Percentiles rank a stretch among this genome's conserved stretches.
Conservation (phyloP, 768 basidiomycete species). For the Kwoniella mangroviensis region DNA sequence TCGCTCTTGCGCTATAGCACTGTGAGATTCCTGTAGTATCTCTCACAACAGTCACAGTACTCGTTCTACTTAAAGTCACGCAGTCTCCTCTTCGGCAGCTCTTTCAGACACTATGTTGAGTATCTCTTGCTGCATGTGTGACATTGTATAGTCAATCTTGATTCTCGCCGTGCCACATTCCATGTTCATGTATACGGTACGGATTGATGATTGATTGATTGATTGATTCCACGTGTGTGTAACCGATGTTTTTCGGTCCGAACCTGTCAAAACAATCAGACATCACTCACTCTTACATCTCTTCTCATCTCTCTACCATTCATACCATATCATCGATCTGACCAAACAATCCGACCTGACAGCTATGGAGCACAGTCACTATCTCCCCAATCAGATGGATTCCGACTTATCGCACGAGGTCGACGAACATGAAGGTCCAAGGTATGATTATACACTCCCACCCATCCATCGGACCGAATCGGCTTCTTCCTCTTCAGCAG, state of each 20-base stretch:
- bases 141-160: too few relatives aligned
- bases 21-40: too few relatives aligned
- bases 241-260: not conserved
- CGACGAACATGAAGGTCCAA: not conserved
- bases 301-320: not conserved
- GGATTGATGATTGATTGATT: too few relatives aligned
- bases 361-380: conserved; percentile 5
- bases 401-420: not conserved
- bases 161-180: too few relatives aligned
- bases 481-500: not conserved
- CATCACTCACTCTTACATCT: not conserved
- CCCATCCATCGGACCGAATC: conserved; percentile 15
- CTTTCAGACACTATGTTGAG: too few relatives aligned
- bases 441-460: conserved; percentile 10
- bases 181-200: too few relatives aligned
- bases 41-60: too few relatives aligned
- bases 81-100: too few relatives aligned
- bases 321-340: too few relatives aligned
- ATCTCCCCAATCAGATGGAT: not conserved
- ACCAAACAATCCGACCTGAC: not conserved
- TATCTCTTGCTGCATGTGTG: too few relatives aligned
- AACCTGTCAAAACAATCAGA: not conserved
- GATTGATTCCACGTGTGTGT: not conserved
- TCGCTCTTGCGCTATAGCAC: too few relatives aligned
- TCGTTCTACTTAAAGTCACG: too few relatives aligned